A percentile compares a stretch with the other conserved stretches of the same genome.
phyloP scores from a whole-genome alignment of 108 stramenopile genomes.

The Nitzschia sp. region DNA sequence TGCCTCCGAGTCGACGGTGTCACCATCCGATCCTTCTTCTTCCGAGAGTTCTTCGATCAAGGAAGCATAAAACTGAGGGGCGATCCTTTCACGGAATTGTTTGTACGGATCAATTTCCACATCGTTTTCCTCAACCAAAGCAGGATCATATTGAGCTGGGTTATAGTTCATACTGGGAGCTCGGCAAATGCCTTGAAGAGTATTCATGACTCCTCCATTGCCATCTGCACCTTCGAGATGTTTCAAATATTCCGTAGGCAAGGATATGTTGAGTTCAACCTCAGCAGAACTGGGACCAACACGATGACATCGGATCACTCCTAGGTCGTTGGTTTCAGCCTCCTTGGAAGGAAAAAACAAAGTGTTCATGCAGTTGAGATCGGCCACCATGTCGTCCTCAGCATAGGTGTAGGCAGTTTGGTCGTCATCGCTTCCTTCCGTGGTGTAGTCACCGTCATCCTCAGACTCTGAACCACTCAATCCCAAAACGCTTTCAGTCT shows the following conservation, averaged over 20 bases:
- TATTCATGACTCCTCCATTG: background rate
- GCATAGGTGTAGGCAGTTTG: conserved; percentile 14
- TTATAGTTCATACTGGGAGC: conserved; percentile 8
- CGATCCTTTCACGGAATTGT: conserved; percentile 16
- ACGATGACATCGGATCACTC: conserved; percentile 11
- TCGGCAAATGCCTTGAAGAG: conserved; percentile 3
- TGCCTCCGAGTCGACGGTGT: background rate
- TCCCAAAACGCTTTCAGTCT: conserved; percentile 12
- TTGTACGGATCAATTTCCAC: conserved; percentile 19
- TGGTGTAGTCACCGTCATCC: background rate
- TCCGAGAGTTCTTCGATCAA: conserved; percentile 14
- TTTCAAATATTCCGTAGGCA: conserved; percentile 9
- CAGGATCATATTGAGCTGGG: conserved; percentile 13
- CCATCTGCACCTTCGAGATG: background rate
- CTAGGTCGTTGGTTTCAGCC: conserved; percentile 1
- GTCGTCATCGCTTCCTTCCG: background rate
- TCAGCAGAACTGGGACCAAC: conserved; percentile 17
- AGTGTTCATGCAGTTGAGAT: conserved; percentile 17
- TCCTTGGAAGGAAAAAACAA: conserved; percentile 5
- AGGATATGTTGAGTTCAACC: conserved; percentile 5
- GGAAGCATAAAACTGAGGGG: conserved; percentile 18
- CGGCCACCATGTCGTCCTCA: conserved; percentile 1
- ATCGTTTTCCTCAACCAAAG: conserved; percentile 1
- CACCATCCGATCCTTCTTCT: background rate
- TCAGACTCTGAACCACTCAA: conserved; percentile 1